A percentile compares a stretch with the other conserved stretches of the same genome.
Evolutionary conservation across 345 rosid genomes (phyloP).

Genomic region (Hypericum perforatum): DNA sequence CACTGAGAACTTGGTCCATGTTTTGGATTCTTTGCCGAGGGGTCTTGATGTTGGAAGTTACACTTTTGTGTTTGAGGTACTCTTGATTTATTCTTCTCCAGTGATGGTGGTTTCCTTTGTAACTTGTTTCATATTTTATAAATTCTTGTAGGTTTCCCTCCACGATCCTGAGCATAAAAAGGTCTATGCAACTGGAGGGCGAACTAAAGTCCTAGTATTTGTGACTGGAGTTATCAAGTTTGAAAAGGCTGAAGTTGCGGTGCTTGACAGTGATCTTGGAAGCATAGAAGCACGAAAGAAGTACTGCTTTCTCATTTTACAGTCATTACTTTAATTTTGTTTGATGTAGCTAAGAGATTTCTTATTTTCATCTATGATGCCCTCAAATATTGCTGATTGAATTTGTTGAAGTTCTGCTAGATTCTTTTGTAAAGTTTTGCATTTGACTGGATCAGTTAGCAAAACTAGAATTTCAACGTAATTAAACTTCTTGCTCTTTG

Average conservation of each 20-base stretch:
- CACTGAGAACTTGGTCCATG: conserved; percentile 29
- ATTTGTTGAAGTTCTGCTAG: background rate
- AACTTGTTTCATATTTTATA: conserved; percentile 5
- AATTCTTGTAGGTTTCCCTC: conserved; percentile 39
- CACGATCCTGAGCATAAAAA: conserved; percentile 53
- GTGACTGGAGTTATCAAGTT: conserved; percentile 55
- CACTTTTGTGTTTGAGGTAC: conserved; percentile 78
- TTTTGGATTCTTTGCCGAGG: conserved; percentile 46
- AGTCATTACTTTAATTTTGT: background rate
- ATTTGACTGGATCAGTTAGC: background rate
- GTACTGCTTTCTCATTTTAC: conserved; percentile 26
- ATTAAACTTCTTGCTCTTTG: background rate
- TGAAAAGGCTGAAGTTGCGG: conserved; percentile 60
- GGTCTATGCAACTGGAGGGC: conserved; percentile 50
- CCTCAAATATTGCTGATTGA: background rate
- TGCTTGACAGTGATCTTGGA: conserved; percentile 83
- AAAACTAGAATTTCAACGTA: too few relatives aligned
- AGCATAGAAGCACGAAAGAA: conserved; percentile 61
- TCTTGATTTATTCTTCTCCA: conserved; percentile 7
- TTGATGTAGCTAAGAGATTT: background rate
- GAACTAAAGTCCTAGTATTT: conserved; percentile 45
- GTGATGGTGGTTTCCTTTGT: conserved; percentile 8
- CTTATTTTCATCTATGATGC: background rate
- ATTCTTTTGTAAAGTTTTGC: background rate
- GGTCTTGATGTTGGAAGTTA: conserved; percentile 74